A percentile compares a stretch with the other conserved stretches of the same genome.
These are phyloP conservation scores for Epichloe baconii DNA, from an alignment of 2,329 filamentous ascomycete genomes.

Conservation along the genomic window DNA sequence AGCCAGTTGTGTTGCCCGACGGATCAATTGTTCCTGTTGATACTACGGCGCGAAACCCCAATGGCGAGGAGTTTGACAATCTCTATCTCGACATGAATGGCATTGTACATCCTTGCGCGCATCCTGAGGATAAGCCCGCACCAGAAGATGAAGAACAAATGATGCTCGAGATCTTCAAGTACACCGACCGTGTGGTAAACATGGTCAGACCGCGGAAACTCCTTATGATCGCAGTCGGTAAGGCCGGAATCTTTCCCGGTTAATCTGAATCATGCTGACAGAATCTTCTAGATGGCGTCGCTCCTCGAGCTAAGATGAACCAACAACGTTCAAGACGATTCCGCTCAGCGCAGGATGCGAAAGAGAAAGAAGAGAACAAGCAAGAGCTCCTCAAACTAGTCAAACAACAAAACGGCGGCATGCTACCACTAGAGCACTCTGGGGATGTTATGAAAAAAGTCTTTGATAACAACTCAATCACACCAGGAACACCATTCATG, in stretches of 20 bases:
- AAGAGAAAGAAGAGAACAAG: slow-evolving; percentile 87
- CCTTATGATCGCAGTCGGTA: slow-evolving; percentile 93
- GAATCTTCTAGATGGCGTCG: slow-evolving; percentile 63
- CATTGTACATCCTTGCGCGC: slow-evolving; percentile 96
- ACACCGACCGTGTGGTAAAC: slow-evolving; percentile 96
- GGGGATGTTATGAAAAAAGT: slow-evolving; percentile 67
- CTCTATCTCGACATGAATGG: slow-evolving; percentile 99
- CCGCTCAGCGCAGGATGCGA: slow-evolving; percentile 83
- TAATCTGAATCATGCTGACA: slow-evolving; percentile 13
- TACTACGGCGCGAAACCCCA: slow-evolving; percentile 74
- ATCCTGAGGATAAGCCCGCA: slow-evolving; percentile 84
- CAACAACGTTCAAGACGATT: slow-evolving; percentile 95
- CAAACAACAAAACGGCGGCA: slow-evolving; percentile 61
- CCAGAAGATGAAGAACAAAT: slow-evolving; percentile 95
- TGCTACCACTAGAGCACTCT: slow-evolving; percentile 45
- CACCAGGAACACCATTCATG: slow-evolving; percentile 97
- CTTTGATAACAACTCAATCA: slow-evolving; percentile 81
- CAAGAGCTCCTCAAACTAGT: slow-evolving; percentile 76
- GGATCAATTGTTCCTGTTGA: slow-evolving; percentile 77
- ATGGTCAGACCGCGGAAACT: slow-evolving; percentile 96
- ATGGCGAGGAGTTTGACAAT: slow-evolving; percentile 96
- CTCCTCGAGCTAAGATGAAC: slow-evolving; percentile 98
- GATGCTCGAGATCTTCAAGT: slow-evolving; percentile 97
- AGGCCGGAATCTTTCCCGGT: slow-evolving; percentile 18
- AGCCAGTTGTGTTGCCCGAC: slow-evolving; percentile 65